Evolutionary conservation across 1,284 basidiomycete genomes (phyloP).

Genomic region (Ceratobasidium papillatum): DNA sequence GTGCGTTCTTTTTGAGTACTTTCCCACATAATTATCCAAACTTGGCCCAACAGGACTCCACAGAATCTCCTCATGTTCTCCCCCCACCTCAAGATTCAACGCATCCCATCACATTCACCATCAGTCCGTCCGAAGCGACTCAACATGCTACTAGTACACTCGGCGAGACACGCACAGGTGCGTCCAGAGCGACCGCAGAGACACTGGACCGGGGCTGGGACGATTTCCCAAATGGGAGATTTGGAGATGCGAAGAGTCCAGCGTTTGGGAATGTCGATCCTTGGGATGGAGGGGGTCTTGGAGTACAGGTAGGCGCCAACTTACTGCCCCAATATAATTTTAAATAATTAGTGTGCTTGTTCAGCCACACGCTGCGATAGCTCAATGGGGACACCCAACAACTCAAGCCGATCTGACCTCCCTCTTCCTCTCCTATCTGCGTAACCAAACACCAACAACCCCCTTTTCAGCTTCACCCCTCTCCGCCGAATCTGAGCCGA

Average conservation of each 20-base stretch:
- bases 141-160: slow-evolving; percentile 39
- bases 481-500: slow-evolving; percentile 83
- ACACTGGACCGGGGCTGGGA: slow-evolving; percentile 78
- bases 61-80: slow-evolving; percentile 34
- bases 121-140: slow-evolving; percentile 41
- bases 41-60: slow-evolving; percentile 16
- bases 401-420: slow-evolving; percentile 74
- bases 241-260: slow-evolving; percentile 96
- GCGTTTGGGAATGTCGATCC: slow-evolving; percentile 86
- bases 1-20: slow-evolving; percentile 54
- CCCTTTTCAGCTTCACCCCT: slow-evolving; percentile 92
- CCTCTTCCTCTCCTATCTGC: slow-evolving; percentile 83
- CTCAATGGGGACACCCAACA: slow-evolving; percentile 85
- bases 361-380: slow-evolving; percentile 71
- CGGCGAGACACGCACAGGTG: slow-evolving; percentile 8
- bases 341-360: slow-evolving; percentile 49
- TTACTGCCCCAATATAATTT: slow-evolving; percentile 51
- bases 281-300: slow-evolving; percentile 58
- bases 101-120: slow-evolving; percentile 31
- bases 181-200: slow-evolving; percentile 27
- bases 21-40: not conserved
- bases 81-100: slow-evolving; percentile 22
- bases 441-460: slow-evolving; percentile 68
- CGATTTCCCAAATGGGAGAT: slow-evolving; percentile 99
- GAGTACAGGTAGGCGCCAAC: slow-evolving; percentile 53